These are phyloP conservation scores for Pouteria campechiana DNA, from an alignment of 179 eudicot genomes.

Conservation along the genomic window DNA sequence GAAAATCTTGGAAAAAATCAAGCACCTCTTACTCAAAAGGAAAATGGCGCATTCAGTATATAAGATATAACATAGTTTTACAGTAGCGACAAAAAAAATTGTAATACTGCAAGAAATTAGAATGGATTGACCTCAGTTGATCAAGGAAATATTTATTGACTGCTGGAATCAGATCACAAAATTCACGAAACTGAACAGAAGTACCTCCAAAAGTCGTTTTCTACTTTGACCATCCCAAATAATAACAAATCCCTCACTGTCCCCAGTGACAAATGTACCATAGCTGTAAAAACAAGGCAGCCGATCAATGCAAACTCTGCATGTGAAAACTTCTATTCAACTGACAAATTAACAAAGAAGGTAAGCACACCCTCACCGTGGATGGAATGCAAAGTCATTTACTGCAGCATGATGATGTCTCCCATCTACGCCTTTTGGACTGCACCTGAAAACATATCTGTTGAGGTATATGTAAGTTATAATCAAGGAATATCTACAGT, in stretches of 20 bases:
- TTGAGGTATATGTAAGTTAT: too few relatives aligned
- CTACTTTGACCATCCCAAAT: conserved; percentile 69
- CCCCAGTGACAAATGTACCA: conserved; percentile 72
- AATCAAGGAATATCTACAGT: background rate
- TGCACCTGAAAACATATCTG: conserved; percentile 79
- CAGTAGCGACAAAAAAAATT: too few relatives aligned
- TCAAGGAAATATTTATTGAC: too few relatives aligned
- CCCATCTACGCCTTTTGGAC: conserved; percentile 52
- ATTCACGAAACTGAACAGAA: too few relatives aligned
- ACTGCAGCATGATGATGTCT: conserved; percentile 48
- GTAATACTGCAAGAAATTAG: too few relatives aligned
- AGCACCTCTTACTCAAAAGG: too few relatives aligned
- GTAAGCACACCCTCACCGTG: conserved; percentile 38
- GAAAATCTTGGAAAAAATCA: too few relatives aligned
- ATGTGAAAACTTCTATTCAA: background rate
- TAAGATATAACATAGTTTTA: too few relatives aligned
- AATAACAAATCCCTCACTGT: conserved; percentile 60
- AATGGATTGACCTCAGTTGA: too few relatives aligned
- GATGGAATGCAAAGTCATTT: conserved; percentile 71
- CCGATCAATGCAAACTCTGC: background rate
- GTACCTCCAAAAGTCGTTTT: conserved; percentile 65
- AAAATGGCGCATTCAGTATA: too few relatives aligned
- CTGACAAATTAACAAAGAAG: background rate
- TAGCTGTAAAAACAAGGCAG: conserved; percentile 11
- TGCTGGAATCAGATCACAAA: too few relatives aligned